phyloP scores from a whole-genome alignment of 192 early-diverging fungal genomes.

The Cladochytrium replicatum region DNA sequence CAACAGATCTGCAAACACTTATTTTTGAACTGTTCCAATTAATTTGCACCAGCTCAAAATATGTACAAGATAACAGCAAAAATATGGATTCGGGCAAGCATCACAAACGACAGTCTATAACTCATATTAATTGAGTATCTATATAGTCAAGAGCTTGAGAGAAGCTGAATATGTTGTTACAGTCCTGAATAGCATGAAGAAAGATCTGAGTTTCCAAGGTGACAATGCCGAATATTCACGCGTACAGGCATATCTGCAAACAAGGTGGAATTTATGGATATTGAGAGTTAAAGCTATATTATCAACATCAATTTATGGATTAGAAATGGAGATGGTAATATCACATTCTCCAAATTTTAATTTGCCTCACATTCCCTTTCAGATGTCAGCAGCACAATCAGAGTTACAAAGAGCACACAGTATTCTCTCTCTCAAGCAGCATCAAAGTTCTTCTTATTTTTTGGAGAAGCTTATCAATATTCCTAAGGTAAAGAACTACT shows the following conservation, averaged over 20 bases:
- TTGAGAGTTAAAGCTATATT: constrained; percentile 29
- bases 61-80: constrained; percentile 37
- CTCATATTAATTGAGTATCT: too few relatives aligned
- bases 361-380: constrained; percentile 1
- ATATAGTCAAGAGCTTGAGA: constrained; percentile 36
- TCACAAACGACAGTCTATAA: constrained; percentile 1
- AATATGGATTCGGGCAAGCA: constrained; percentile 26
- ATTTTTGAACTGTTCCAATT: constrained; percentile 30
- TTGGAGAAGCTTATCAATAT: too few relatives aligned
- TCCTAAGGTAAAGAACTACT: too few relatives aligned
- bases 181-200: constrained; percentile 32
- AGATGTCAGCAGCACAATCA: too few relatives aligned
- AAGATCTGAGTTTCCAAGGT: constrained; percentile 37
- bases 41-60: constrained; percentile 23
- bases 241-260: constrained; percentile 21
- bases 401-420: too few relatives aligned
- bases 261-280: constrained; percentile 42
- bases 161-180: constrained; percentile 42
- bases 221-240: constrained; percentile 24
- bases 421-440: too few relatives aligned
- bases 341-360: not conserved
- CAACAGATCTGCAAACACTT: too few relatives aligned
- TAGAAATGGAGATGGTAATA: constrained; percentile 22
- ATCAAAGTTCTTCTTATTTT: too few relatives aligned
- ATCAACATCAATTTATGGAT: constrained; percentile 15